phyloP scores from a whole-genome alignment of 495 filamentous ascomycete genomes.

The Penicillium antarcticum region DNA sequence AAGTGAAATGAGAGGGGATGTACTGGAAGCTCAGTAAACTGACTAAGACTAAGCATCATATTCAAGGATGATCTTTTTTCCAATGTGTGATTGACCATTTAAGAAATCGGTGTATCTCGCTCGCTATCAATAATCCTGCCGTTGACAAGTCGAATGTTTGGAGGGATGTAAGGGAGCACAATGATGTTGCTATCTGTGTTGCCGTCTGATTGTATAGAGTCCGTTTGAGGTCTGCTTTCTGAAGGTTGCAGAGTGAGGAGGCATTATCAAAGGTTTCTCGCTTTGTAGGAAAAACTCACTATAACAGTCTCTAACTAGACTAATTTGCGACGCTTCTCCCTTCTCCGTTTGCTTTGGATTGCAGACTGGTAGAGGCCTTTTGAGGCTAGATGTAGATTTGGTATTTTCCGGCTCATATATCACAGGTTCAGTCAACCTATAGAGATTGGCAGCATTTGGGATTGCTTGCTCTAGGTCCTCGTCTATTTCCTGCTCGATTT shows the following conservation, averaged over 20 bases:
- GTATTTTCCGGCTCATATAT: constrained; percentile 1
- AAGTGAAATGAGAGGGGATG: not conserved
- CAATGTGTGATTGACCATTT: not conserved
- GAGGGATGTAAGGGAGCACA: not conserved
- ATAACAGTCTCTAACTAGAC: not conserved
- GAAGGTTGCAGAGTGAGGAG: not conserved
- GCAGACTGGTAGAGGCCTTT: not conserved
- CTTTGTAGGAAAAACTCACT: not conserved
- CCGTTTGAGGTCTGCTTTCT: not conserved
- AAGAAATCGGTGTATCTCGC: not conserved
- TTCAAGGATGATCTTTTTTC: not conserved
- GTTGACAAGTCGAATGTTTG: not conserved
- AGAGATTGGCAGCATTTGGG: not conserved
- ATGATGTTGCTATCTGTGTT: not conserved
- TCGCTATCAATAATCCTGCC: constrained; percentile 1
- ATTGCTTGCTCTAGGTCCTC: not conserved
- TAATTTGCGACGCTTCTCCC: not conserved
- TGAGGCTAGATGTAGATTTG: not conserved
- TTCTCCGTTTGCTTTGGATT: not conserved
- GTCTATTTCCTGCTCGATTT: not conserved
- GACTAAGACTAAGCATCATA: not conserved
- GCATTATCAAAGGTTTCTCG: not conserved
- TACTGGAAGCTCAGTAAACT: not conserved
- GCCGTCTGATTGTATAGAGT: not conserved
- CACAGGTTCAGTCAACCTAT: not conserved